These are phyloP conservation scores for Heterobasidion parviporum DNA, from an alignment of 1,284 basidiomycete genomes.

Conservation along the genomic window DNA sequence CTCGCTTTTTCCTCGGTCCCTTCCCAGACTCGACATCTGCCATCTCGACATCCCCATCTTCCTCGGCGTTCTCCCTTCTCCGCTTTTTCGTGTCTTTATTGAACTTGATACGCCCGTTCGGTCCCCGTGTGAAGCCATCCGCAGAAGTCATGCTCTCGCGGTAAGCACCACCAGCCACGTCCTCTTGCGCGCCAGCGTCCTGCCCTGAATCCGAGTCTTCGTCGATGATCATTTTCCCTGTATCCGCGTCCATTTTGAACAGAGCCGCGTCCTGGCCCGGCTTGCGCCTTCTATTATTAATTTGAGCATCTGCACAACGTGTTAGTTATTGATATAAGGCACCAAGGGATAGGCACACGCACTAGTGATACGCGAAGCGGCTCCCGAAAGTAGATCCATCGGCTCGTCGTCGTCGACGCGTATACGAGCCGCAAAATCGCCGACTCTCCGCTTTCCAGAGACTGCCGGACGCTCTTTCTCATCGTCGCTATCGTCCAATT, in stretches of 20 bases:
- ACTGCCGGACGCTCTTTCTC: conserved; percentile 34
- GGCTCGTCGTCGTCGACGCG: conserved; percentile 90
- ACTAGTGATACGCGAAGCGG: conserved; percentile 75
- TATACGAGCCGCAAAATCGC: conserved; percentile 50
- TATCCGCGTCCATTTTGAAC: conserved; percentile 83
- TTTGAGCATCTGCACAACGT: conserved; percentile 36
- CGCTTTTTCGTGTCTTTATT: conserved; percentile 95
- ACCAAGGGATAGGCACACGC: conserved; percentile 6
- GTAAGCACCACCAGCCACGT: conserved; percentile 78
- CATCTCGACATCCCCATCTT: conserved; percentile 67
- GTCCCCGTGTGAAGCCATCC: conserved; percentile 84
- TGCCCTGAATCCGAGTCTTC: conserved; percentile 38
- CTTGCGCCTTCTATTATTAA: conserved; percentile 48
- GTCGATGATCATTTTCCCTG: conserved; percentile 88
- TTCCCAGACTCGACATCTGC: conserved; percentile 34
- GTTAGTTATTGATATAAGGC: conserved; percentile 4
- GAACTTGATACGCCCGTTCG: conserved; percentile 85
- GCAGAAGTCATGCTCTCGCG: conserved; percentile 73
- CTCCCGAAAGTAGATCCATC: conserved; percentile 88
- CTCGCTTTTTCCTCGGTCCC: conserved; percentile 40
- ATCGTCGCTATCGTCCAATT: conserved; percentile 70
- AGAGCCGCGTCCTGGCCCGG: conserved; percentile 81
- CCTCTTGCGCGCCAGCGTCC: conserved; percentile 37
- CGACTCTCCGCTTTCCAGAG: conserved; percentile 22
- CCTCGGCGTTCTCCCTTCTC: conserved; percentile 54